Conservation (phyloP, 306 rosid species). For the Vigna trinervia region DNA sequence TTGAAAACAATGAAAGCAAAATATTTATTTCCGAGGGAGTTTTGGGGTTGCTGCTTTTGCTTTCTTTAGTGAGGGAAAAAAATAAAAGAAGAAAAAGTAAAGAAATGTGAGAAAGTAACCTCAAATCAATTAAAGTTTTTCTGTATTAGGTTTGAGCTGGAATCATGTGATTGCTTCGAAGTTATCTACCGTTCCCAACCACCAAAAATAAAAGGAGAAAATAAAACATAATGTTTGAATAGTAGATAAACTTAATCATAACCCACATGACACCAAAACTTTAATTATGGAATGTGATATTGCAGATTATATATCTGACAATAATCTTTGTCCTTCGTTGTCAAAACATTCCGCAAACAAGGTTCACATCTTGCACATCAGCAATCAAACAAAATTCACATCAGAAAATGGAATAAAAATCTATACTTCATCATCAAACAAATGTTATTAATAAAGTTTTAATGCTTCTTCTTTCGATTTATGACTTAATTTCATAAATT, state of each 20-base stretch:
- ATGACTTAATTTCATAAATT: too few species aligned
- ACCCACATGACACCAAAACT: conserved; percentile 84
- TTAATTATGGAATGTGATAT: conserved; percentile 58
- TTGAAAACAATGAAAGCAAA: conserved; percentile 59
- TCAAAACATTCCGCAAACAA: conserved; percentile 26
- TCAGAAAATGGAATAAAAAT: background rate
- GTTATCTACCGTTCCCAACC: conserved; percentile 86
- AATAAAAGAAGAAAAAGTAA: conserved; percentile 32
- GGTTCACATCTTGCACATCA: conserved; percentile 19
- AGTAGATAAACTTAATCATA: conserved; percentile 72
- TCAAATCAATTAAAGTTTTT: conserved; percentile 50
- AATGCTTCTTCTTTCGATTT: too few species aligned
- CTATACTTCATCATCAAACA: background rate
- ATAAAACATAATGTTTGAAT: conserved; percentile 50
- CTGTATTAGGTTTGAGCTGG: conserved; percentile 51
- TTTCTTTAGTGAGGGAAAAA: conserved; percentile 48
- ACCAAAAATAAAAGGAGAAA: conserved; percentile 50
- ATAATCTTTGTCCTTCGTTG: conserved; percentile 35
- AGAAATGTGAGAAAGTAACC: conserved; percentile 53
- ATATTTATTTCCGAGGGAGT: conserved; percentile 56
- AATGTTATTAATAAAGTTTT: background rate
- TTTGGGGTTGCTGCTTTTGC: conserved; percentile 47
- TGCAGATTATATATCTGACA: conserved; percentile 35
- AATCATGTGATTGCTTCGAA: conserved; percentile 72
- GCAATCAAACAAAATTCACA: conserved; percentile 12